phyloP scores from a whole-genome alignment of 495 filamentous ascomycete species.

The Penicillium simplicissimum region DNA sequence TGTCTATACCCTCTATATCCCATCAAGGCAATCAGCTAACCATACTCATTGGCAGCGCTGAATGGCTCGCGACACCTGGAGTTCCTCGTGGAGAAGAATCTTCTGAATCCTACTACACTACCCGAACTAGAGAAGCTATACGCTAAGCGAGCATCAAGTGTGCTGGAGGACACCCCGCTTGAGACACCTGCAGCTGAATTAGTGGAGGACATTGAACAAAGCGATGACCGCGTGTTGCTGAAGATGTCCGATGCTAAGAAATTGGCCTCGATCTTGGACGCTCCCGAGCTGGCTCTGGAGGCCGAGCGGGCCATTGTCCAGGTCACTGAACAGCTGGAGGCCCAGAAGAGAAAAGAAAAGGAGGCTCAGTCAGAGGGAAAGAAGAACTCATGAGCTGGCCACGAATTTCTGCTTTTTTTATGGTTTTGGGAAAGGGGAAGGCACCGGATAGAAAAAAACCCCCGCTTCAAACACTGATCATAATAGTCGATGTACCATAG shows the following conservation, averaged over 20 bases:
- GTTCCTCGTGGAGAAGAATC: constrained; percentile 70
- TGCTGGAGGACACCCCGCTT: constrained; percentile 19
- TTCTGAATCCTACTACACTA: constrained; percentile 64
- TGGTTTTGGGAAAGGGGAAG: neutral
- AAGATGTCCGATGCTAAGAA: constrained; percentile 57
- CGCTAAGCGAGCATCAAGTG: constrained; percentile 41
- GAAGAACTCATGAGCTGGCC: constrained; percentile 26
- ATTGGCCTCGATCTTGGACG: constrained; percentile 68
- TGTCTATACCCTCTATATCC: no score
- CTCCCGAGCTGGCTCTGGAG: constrained; percentile 84
- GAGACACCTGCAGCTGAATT: constrained; percentile 35
- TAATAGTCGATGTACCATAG: constrained; percentile 11
- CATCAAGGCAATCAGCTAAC: constrained; percentile 7
- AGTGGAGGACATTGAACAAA: constrained; percentile 45
- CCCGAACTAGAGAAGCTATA: constrained; percentile 73
- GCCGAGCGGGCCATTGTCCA: constrained; percentile 88
- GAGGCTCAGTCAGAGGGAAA: constrained; percentile 32
- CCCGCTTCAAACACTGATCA: neutral
- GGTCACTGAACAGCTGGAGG: constrained; percentile 66
- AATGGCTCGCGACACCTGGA: constrained; percentile 82
- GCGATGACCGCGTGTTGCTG: constrained; percentile 60
- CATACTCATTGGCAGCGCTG: constrained; percentile 52
- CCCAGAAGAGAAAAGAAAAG: constrained; percentile 44
- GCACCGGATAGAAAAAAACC: neutral
- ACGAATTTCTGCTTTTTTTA: neutral